Evolutionary conservation across 164 flowering plant genomes (phyloP).

Genomic region (Brasenia schreberi): DNA sequence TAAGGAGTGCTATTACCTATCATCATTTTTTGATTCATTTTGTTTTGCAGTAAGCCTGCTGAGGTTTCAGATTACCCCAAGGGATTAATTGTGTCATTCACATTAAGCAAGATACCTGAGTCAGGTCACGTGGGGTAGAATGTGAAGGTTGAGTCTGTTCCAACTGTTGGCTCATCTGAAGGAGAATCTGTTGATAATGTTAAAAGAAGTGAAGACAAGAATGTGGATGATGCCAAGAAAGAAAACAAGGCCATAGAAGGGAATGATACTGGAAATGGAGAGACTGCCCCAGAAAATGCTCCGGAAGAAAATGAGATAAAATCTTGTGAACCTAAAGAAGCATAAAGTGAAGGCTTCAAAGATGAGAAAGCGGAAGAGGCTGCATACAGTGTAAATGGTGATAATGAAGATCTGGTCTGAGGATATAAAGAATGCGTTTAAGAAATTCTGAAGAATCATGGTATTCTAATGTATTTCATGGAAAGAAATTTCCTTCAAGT

Average conservation of each 20-base stretch:
- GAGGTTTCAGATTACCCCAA: constrained; percentile 62
- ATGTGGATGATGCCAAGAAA: constrained; percentile 14
- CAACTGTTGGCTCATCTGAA: constrained; percentile 6
- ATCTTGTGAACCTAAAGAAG: constrained; percentile 9
- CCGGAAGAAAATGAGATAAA: constrained; percentile 16
- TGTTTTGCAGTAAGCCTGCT: not conserved
- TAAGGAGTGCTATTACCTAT: not conserved
- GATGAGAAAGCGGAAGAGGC: constrained; percentile 5
- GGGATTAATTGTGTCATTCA: constrained; percentile 76
- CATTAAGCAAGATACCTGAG: constrained; percentile 31
- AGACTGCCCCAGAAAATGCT: not conserved
- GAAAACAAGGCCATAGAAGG: not conserved
- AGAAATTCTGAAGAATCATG: constrained; percentile 72
- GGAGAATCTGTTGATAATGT: not conserved
- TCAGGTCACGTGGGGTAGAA: constrained; percentile 21
- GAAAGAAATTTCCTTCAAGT: too few relatives aligned
- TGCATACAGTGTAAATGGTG: constrained; percentile 5
- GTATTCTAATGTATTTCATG: constrained; percentile 17
- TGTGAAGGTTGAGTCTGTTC: constrained; percentile 13
- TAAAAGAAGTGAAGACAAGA: constrained; percentile 10
- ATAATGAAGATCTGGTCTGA: constrained; percentile 47
- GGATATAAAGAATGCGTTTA: constrained; percentile 60
- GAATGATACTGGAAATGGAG: not conserved
- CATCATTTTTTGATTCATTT: not conserved
- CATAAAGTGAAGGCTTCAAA: constrained; percentile 8